A percentile compares a stretch with the other conserved stretches of the same genome.
These are phyloP conservation scores for Ustilago vetiveriae DNA, from an alignment of 1,284 basidiomycete species.

Conservation along the genomic window DNA sequence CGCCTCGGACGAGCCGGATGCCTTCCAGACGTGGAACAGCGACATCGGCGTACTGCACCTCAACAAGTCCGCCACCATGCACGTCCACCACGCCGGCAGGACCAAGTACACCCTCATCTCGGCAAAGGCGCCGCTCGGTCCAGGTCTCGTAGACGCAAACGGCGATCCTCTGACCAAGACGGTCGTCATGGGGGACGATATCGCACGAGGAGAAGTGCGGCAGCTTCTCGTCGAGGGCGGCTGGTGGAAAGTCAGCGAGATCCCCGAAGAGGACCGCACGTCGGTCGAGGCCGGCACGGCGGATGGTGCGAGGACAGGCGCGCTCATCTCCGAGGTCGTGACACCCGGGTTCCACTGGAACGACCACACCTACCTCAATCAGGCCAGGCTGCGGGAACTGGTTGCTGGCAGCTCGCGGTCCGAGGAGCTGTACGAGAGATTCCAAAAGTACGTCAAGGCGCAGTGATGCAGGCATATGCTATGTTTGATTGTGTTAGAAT, in stretches of 20 bases:
- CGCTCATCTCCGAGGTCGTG: conserved; percentile 52
- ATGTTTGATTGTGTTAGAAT: not conserved
- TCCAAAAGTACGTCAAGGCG: conserved; percentile 43
- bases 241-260: conserved; percentile 56
- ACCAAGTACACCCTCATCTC: conserved; percentile 52
- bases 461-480: conserved; percentile 1
- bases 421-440: conserved; percentile 25
- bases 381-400: conserved; percentile 28
- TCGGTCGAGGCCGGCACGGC: conserved; percentile 10
- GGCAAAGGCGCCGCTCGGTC: conserved; percentile 37
- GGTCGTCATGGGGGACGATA: conserved; percentile 46
- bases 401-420: conserved; percentile 23
- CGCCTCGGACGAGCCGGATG: conserved; percentile 16
- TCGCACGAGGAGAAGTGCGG: conserved; percentile 42
- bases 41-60: conserved; percentile 46
- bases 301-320: conserved; percentile 24
- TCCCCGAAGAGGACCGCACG: conserved; percentile 27
- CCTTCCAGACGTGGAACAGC: conserved; percentile 40
- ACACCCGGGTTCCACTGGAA: conserved; percentile 53
- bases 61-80: conserved; percentile 51
- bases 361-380: conserved; percentile 46
- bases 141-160: conserved; percentile 26
- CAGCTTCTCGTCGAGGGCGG: conserved; percentile 49
- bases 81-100: conserved; percentile 48
- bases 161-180: conserved; percentile 36